Percentiles rank a stretch among this genome's conserved stretches.
phyloP scores from a whole-genome alignment of 1,284 basidiomycete genomes.

The Microbotryum silenes-acaulis region DNA sequence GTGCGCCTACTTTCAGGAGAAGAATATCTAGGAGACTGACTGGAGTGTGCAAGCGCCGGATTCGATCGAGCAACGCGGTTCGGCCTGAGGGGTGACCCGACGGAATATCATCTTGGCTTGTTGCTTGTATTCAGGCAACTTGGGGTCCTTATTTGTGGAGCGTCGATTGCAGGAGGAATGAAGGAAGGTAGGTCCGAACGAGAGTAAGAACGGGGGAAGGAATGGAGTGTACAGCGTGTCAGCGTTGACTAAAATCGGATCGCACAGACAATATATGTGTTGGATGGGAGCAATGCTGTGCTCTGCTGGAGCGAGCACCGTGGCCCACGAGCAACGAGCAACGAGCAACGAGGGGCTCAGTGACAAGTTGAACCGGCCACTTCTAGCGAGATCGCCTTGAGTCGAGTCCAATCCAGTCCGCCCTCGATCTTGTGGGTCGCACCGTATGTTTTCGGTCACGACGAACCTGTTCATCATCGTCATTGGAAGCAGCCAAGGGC shows the following conservation, averaged over 20 bases:
- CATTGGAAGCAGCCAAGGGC: slow-evolving; percentile 86
- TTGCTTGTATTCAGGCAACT: slow-evolving; percentile 94
- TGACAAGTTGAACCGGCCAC: no score
- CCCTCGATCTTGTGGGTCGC: no score
- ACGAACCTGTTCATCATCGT: slow-evolving; percentile 75
- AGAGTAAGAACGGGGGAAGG: no score
- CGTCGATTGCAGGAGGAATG: neutral
- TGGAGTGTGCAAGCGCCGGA: slow-evolving; percentile 89
- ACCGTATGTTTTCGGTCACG: no score
- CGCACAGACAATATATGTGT: slow-evolving; percentile 10
- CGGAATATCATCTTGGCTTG: slow-evolving; percentile 95
- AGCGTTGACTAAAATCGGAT: no score
- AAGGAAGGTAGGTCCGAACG: neutral
- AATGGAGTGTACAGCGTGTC: neutral
- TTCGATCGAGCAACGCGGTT: slow-evolving; percentile 93
- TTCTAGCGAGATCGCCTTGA: no score
- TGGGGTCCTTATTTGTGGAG: slow-evolving; percentile 42
- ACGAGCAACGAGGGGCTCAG: no score
- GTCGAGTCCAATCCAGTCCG: no score
- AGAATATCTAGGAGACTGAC: slow-evolving; percentile 46
- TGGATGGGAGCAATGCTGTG: neutral
- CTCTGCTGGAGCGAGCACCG: no score
- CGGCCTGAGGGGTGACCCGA: slow-evolving; percentile 83
- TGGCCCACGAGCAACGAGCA: no score
- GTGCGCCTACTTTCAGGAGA: neutral